These are phyloP conservation scores for Xanthoconium stramineum DNA, from an alignment of 768 basidiomycete genomes.

Conservation along the genomic window DNA sequence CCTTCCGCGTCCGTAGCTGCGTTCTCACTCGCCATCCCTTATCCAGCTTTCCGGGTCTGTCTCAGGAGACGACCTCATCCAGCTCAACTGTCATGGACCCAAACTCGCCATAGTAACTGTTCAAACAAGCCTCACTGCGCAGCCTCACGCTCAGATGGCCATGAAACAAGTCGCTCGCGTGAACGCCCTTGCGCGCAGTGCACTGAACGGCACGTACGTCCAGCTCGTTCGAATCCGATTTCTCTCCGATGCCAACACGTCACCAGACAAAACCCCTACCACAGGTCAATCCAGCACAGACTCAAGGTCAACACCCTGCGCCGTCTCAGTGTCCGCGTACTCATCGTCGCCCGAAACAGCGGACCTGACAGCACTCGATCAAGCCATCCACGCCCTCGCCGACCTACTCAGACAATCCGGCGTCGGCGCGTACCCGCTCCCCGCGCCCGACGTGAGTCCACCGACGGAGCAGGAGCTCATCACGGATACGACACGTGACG, in stretches of 20 bases:
- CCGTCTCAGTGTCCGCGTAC: background rate
- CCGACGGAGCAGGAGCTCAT: conserved; percentile 49
- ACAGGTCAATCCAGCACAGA: conserved; percentile 51
- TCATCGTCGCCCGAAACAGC: conserved; percentile 28
- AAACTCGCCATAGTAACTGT: conserved; percentile 58
- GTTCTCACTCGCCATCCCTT: conserved; percentile 17
- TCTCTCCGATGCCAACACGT: background rate
- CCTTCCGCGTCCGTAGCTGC: conserved; percentile 6
- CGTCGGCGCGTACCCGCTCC: conserved; percentile 62
- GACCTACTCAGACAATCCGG: conserved; percentile 55
- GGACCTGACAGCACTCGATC: conserved; percentile 49
- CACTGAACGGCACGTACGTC: conserved; percentile 53
- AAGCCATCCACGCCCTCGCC: conserved; percentile 43
- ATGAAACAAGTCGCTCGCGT: conserved; percentile 49
- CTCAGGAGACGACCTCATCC: conserved; percentile 23
- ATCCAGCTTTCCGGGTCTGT: conserved; percentile 19
- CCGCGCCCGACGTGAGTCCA: conserved; percentile 22
- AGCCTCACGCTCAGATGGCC: conserved; percentile 47
- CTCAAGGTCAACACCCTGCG: conserved; percentile 41
- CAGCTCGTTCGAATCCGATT: background rate
- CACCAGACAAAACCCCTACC: conserved; percentile 59
- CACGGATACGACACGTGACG: conserved; percentile 37
- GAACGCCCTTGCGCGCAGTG: conserved; percentile 46
- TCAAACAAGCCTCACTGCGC: too few species aligned
- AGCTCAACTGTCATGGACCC: conserved; percentile 38